These are phyloP conservation scores for Pseudonectria buxi DNA, from an alignment of 2,329 filamentous ascomycete species.

Conservation along the genomic window DNA sequence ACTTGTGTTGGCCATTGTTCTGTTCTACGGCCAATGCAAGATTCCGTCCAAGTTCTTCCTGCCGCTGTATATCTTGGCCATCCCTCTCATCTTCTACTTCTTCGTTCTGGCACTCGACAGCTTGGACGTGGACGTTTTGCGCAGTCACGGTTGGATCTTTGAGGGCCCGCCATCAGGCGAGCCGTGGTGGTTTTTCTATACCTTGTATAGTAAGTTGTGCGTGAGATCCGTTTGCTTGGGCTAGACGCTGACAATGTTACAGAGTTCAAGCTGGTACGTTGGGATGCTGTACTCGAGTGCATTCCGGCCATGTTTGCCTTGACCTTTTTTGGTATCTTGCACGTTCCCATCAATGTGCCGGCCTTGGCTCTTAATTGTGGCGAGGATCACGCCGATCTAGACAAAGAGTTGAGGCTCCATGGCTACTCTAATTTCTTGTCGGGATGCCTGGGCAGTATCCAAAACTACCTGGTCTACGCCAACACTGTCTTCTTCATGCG, in stretches of 20 bases:
- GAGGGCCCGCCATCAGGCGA: slow-evolving; percentile 75
- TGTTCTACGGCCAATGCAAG: slow-evolving; percentile 71
- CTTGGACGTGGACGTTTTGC: slow-evolving; percentile 60
- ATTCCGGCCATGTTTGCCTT: slow-evolving; percentile 93
- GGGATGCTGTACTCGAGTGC: slow-evolving; percentile 74
- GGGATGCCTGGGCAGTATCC: slow-evolving; percentile 77
- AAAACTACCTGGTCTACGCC: slow-evolving; percentile 96
- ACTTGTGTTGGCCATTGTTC: slow-evolving; percentile 64
- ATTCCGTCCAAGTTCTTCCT: slow-evolving; percentile 79
- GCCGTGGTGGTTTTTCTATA: slow-evolving; percentile 98
- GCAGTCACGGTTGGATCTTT: slow-evolving; percentile 83
- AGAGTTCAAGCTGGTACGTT: slow-evolving; percentile 79
- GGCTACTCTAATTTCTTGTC: slow-evolving; percentile 90
- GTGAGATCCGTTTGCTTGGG: not conserved
- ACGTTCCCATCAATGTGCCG: slow-evolving; percentile 97
- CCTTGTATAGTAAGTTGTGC: slow-evolving; percentile 68
- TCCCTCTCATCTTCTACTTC: slow-evolving; percentile 72
- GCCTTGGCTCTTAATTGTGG: slow-evolving; percentile 84
- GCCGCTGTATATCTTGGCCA: slow-evolving; percentile 75
- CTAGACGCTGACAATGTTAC: slow-evolving; percentile 11
- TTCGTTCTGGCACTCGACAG: slow-evolving; percentile 63
- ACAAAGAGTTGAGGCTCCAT: slow-evolving; percentile 86
- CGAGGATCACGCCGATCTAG: slow-evolving; percentile 86
- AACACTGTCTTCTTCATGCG: slow-evolving; percentile 97
- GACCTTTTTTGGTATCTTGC: slow-evolving; percentile 94